These are phyloP conservation scores for Nephelium lappaceum DNA, from an alignment of 345 rosid genomes.

Conservation along the genomic window DNA sequence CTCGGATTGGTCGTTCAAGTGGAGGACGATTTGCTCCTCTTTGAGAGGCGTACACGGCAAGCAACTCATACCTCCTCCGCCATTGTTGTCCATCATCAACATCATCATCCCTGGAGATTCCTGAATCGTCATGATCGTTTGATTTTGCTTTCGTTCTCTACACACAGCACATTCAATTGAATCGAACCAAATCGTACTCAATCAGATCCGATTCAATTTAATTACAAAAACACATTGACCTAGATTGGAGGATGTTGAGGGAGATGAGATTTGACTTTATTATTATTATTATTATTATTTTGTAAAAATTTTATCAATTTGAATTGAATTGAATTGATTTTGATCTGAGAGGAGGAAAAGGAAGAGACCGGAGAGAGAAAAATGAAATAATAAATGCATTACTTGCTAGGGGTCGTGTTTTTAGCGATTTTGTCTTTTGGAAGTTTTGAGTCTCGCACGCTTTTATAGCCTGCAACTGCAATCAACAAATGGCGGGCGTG, in stretches of 20 bases:
- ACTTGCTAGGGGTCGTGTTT: slow-evolving; percentile 18
- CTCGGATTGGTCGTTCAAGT: slow-evolving; percentile 59
- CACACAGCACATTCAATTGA: slow-evolving; percentile 18
- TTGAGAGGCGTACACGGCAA: slow-evolving; percentile 62
- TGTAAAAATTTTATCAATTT: background rate
- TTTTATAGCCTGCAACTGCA: slow-evolving; percentile 35
- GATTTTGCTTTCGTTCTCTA: slow-evolving; percentile 16
- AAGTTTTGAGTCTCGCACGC: slow-evolving; percentile 25
- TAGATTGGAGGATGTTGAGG: slow-evolving; percentile 30
- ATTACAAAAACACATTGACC: slow-evolving; percentile 23
- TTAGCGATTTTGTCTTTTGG: slow-evolving; percentile 30
- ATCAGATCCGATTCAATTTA: slow-evolving; percentile 18
- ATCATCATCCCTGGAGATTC: slow-evolving; percentile 58
- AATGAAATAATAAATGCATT: too few relatives aligned
- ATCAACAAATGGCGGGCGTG: too few relatives aligned
- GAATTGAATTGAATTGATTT: background rate
- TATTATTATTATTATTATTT: too few relatives aligned
- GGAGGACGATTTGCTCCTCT: slow-evolving; percentile 65
- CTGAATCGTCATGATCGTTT: slow-evolving; percentile 52
- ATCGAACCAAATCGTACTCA: slow-evolving; percentile 18
- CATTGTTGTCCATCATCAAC: slow-evolving; percentile 48
- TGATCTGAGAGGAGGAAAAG: slow-evolving; percentile 6
- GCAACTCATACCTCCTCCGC: slow-evolving; percentile 45
- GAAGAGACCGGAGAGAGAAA: slow-evolving; percentile 9
- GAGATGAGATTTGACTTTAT: background rate